These are phyloP conservation scores for Lachancea kluyveri DNA, from an alignment of 805 yeast genomes.

Conservation along the genomic window DNA sequence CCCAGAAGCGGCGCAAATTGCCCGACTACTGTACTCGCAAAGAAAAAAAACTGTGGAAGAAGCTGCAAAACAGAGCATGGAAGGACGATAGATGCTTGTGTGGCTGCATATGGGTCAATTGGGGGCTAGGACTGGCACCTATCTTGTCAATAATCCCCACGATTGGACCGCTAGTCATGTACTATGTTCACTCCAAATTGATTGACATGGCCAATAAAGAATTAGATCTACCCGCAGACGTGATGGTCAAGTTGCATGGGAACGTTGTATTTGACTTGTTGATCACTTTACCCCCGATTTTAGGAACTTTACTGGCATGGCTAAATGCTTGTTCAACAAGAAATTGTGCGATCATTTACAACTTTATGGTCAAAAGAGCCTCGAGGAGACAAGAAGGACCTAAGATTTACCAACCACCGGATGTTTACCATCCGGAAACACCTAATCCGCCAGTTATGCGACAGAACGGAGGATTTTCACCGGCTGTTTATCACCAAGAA, in stretches of 20 bases:
- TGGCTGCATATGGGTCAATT: constrained; percentile 58
- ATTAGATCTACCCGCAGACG: constrained; percentile 49
- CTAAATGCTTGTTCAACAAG: constrained; percentile 80
- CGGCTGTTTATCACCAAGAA: no score
- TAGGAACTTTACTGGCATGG: constrained; percentile 79
- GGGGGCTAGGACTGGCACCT: constrained; percentile 78
- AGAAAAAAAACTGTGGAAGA: constrained; percentile 67
- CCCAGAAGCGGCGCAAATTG: constrained; percentile 49
- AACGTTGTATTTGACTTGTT: constrained; percentile 70
- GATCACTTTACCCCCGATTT: constrained; percentile 69
- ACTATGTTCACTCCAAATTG: constrained; percentile 65
- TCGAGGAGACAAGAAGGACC: constrained; percentile 8
- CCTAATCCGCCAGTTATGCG: not conserved
- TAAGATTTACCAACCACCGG: constrained; percentile 1
- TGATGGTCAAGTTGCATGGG: constrained; percentile 66
- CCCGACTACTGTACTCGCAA: constrained; percentile 51
- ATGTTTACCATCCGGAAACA: no score
- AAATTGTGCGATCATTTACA: constrained; percentile 77
- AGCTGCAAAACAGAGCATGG: constrained; percentile 78
- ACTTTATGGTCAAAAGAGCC: constrained; percentile 22
- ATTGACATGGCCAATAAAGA: constrained; percentile 50
- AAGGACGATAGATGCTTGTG: constrained; percentile 74
- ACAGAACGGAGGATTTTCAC: no score
- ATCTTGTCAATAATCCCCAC: constrained; percentile 66
- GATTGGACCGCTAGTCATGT: constrained; percentile 82